Evolutionary conservation across 2,329 filamentous ascomycete genomes (phyloP), one percentile per base, ranked within the genome.

Genomic region (Canariomyces notabilis): DNA sequence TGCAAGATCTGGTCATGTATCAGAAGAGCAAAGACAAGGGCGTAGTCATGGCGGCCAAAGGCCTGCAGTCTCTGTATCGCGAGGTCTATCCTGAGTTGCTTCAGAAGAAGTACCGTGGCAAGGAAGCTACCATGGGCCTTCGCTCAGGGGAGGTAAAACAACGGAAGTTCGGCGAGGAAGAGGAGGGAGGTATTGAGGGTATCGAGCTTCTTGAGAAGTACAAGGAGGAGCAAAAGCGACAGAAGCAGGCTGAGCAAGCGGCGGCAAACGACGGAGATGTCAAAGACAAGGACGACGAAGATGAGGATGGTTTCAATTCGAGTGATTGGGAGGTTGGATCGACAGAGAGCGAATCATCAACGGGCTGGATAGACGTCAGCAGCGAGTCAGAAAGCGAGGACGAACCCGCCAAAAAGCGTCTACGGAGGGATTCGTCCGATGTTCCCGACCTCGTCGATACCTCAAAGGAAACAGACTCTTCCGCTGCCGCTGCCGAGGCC

Each of bases 11-110:
- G 42, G 89, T 97, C 8, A 86, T 93, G 72, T 97, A 98, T 69
- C 81, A 88, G 50, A 95, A 94, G 73, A 95, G 88, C 63, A 98
- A 98, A 64, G 93, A 98, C 63, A 98, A 97, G 73, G 90, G 91
- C 49, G 87, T 93, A n/a, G 90, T 95, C 79, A 97, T 98, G 93
- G 93, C 93, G 6, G 89, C 91, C 12, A 91, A 93, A 65, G 91
- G 93, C 53, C 73, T 98, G 6, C 73, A 98, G 34, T 89, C 88
- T 19, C 74, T 98, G 5, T 98, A 95, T 71, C 77, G 93, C 57
- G 90, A 97, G 61, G 86, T 95, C 12, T 89, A 85, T 29, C 88
- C 93, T 0, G 87, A 95, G 56, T 79, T 97, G 70, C 72, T 98
- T 49, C 85, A 85, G 67, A 94, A 89, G 74, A 82, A 86, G 61